phyloP scores from a whole-genome alignment of 768 basidiomycete genomes.

The Porphyrellus cyaneotinctus region DNA sequence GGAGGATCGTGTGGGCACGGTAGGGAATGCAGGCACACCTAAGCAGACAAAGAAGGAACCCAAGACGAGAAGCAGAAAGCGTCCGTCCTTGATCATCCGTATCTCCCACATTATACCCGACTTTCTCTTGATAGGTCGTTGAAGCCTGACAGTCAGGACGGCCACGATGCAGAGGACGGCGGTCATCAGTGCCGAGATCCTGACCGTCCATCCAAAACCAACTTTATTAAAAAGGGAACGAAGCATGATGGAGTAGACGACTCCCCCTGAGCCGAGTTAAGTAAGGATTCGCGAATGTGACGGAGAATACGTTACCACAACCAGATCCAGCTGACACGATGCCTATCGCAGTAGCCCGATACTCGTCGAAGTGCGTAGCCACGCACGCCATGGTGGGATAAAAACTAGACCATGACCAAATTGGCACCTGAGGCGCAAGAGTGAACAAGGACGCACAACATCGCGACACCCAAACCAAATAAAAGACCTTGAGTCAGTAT shows the following conservation, averaged over 20 bases:
- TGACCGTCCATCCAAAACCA: conserved; percentile 62
- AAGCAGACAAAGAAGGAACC: conserved; percentile 60
- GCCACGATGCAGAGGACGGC: conserved; percentile 45
- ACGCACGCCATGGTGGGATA: conserved; percentile 66
- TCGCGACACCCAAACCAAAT: conserved; percentile 61
- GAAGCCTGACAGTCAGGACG: conserved; percentile 43
- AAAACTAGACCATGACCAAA: conserved; percentile 42
- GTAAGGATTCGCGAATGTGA: conserved; percentile 18
- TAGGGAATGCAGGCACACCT: conserved; percentile 38
- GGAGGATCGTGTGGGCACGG: neutral
- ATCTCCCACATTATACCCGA: conserved; percentile 20
- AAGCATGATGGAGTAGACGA: conserved; percentile 64
- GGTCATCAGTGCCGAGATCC: conserved; percentile 51
- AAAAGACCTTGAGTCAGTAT: conserved; percentile 59
- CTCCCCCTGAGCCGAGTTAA: conserved; percentile 47
- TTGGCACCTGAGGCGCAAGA: neutral
- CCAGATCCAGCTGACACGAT: conserved; percentile 69
- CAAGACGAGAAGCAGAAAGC: conserved; percentile 48
- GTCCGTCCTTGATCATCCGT: conserved; percentile 40
- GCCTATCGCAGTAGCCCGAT: conserved; percentile 69
- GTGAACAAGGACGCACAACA: conserved; percentile 46
- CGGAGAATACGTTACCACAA: conserved; percentile 38
- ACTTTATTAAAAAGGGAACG: conserved; percentile 50
- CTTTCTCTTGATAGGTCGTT: conserved; percentile 16
- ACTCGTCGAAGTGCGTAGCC: conserved; percentile 59